These are phyloP conservation scores for Jackrogersella minutella DNA, from an alignment of 495 filamentous ascomycete species.

Conservation along the genomic window DNA sequence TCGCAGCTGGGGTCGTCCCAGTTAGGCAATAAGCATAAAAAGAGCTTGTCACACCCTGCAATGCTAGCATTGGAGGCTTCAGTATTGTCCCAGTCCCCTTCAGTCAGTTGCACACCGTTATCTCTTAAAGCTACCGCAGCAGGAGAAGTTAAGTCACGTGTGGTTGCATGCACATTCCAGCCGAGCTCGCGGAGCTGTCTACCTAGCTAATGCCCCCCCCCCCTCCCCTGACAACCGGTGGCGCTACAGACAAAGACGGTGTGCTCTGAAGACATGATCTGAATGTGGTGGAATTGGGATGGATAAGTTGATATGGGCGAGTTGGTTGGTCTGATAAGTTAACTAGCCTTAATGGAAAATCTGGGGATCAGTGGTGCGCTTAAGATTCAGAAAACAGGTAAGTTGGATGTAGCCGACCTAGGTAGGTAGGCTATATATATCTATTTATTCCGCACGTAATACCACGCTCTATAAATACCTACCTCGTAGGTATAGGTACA, in stretches of 20 bases:
- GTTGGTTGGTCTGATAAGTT: background rate
- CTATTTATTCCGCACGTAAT: no score
- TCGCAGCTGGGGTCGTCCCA: slow-evolving; percentile 5
- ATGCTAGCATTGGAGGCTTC: slow-evolving; percentile 45
- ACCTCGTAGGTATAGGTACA: no score
- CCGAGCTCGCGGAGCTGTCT: slow-evolving; percentile 46
- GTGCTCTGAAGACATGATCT: background rate
- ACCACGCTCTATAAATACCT: no score
- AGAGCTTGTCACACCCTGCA: slow-evolving; percentile 52
- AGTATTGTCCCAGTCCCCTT: slow-evolving; percentile 52
- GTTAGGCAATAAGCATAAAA: slow-evolving; percentile 55
- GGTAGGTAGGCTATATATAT: no score
- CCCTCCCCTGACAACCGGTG: slow-evolving; percentile 62
- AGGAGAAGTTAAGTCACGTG: slow-evolving; percentile 37
- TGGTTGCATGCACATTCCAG: slow-evolving; percentile 48
- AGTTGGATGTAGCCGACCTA: no score
- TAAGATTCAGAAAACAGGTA: no score
- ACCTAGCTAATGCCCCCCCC: slow-evolving; percentile 54
- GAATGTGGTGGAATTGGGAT: background rate
- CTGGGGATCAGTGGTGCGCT: no score
- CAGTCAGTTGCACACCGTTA: slow-evolving; percentile 45
- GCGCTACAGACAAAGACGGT: slow-evolving; percentile 56
- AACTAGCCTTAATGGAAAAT: no score
- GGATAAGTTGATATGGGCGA: background rate
- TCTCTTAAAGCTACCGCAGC: background rate